phyloP scores from a whole-genome alignment of 768 basidiomycete genomes.

The Suillus decipiens region DNA sequence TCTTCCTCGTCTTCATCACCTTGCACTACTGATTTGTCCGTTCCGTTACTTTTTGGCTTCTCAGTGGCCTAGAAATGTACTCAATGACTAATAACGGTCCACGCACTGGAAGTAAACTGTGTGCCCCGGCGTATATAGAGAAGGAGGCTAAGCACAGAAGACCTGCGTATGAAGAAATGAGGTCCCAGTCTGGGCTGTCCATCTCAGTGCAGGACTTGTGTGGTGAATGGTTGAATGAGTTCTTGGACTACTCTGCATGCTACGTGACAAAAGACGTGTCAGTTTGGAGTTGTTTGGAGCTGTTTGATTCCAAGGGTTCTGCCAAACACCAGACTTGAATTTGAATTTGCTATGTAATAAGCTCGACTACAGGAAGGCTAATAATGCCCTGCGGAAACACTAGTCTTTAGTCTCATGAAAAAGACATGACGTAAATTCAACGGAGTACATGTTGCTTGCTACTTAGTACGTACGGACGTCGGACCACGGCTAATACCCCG shows the following conservation, averaged over 20 bases:
- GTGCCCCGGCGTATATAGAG: slow-evolving; percentile 73
- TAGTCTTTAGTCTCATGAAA: not conserved
- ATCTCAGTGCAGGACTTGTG: slow-evolving; percentile 14
- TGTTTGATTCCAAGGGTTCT: slow-evolving; percentile 22
- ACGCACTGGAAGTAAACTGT: slow-evolving; percentile 67
- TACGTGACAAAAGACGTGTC: not conserved
- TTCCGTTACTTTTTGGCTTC: not conserved
- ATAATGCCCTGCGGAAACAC: not conserved
- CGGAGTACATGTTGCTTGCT: not conserved
- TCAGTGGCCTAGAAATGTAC: not conserved
- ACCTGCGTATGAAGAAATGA: slow-evolving; percentile 69
- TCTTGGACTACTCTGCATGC: not conserved
- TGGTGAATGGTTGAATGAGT: not conserved
- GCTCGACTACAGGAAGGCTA: not conserved
- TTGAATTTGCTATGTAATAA: not conserved
- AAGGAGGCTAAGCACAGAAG: slow-evolving; percentile 61
- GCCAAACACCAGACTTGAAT: slow-evolving; percentile 14
- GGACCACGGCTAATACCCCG: slow-evolving; percentile 62
- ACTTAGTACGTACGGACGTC: not conserved
- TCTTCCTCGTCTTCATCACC: slow-evolving; percentile 56
- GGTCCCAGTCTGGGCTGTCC: slow-evolving; percentile 48
- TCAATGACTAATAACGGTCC: not conserved
- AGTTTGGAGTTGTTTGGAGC: slow-evolving; percentile 18
- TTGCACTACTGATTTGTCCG: slow-evolving; percentile 18
- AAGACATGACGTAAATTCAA: not conserved